Conservation (phyloP, 805 yeast species). For the Wickerhamiella vanderwaltii region DNA sequence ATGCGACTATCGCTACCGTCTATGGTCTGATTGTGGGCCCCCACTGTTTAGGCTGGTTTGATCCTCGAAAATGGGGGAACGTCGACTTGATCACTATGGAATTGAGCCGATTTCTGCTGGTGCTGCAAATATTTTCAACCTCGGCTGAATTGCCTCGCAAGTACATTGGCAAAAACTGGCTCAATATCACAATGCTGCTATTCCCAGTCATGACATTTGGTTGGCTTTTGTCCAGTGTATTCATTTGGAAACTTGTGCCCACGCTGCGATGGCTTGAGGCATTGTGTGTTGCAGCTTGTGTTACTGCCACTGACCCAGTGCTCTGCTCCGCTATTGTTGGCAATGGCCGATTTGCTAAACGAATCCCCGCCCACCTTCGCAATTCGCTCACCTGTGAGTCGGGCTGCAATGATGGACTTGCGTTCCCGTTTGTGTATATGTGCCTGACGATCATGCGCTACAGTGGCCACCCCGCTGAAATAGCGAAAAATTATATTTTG, state of each 20-base stretch:
- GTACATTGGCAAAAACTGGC: constrained; percentile 49
- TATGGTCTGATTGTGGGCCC: constrained; percentile 84
- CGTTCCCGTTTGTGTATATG: constrained; percentile 49
- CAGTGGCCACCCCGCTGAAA: constrained; percentile 33
- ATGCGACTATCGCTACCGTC: constrained; percentile 72
- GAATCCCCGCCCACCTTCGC: constrained; percentile 47
- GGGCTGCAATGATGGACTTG: constrained; percentile 60
- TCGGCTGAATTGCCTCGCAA: constrained; percentile 63
- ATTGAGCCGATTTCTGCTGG: constrained; percentile 49
- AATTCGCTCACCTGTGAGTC: constrained; percentile 56
- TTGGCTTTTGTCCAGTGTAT: constrained; percentile 52
- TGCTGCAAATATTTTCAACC: constrained; percentile 60
- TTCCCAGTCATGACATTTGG: constrained; percentile 62
- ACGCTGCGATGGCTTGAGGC: constrained; percentile 43
- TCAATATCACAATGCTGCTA: constrained; percentile 43
- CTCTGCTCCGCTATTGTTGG: constrained; percentile 56
- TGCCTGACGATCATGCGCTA: constrained; percentile 44
- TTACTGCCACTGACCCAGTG: constrained; percentile 71
- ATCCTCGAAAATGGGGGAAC: constrained; percentile 72
- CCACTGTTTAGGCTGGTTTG: constrained; percentile 64
- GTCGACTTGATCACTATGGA: constrained; percentile 67
- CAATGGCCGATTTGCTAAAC: constrained; percentile 55
- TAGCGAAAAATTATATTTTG: constrained; percentile 52
- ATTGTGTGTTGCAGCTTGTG: constrained; percentile 52
- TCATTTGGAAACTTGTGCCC: constrained; percentile 51